A percentile compares a stretch with the other conserved stretches of the same genome.
Evolutionary conservation across 2,329 filamentous ascomycete species (phyloP).

Genomic region (Clonostachys solani): DNA sequence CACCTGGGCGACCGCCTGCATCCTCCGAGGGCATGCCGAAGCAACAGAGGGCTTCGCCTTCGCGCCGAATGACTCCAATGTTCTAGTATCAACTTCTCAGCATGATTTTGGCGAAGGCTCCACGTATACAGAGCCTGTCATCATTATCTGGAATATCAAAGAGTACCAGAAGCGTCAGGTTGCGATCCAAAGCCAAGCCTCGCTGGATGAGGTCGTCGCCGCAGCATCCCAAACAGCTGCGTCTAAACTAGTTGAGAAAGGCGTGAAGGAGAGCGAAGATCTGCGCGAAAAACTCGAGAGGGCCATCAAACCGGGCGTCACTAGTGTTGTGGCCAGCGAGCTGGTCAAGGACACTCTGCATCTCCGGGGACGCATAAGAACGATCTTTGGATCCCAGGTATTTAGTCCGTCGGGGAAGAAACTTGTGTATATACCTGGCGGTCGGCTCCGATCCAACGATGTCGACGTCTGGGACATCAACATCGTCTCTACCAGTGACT

Average conservation of each 20-base stretch:
- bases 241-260: background rate
- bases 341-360: background rate
- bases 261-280: background rate
- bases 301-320: background rate
- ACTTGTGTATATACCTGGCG: background rate
- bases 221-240: background rate
- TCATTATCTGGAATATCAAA: background rate
- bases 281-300: background rate
- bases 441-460: background rate
- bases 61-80: slow-evolving; percentile 1
- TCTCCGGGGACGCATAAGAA: background rate
- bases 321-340: background rate
- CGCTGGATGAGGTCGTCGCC: background rate
- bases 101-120: background rate
- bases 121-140: background rate
- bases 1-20: background rate
- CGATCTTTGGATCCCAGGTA: background rate
- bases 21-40: background rate
- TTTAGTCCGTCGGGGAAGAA: background rate
- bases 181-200: background rate
- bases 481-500: background rate
- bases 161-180: background rate
- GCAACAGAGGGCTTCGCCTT: background rate
- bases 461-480: background rate
- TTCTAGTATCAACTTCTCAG: background rate